Conservation (phyloP, 345 rosid genomes). For the Zanthoxylum bungeanum region DNA sequence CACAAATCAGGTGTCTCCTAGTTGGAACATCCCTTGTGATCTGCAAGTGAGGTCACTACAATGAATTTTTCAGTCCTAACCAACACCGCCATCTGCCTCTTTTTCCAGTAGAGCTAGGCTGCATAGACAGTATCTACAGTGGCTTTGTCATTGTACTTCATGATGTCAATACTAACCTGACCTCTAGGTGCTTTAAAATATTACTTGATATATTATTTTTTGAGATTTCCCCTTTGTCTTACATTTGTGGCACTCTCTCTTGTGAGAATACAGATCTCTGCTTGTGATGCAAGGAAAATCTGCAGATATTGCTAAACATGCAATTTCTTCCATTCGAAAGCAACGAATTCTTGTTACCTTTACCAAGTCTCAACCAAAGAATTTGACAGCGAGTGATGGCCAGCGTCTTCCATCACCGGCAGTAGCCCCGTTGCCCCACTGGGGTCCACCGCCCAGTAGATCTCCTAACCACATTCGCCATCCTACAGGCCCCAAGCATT, state of each 20-base stretch:
- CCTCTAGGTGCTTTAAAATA: too few species aligned
- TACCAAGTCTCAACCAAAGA: constrained; percentile 60
- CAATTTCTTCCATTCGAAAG: constrained; percentile 58
- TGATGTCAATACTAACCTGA: too few species aligned
- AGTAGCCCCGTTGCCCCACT: constrained; percentile 38
- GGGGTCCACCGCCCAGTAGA: constrained; percentile 61
- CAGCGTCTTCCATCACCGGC: constrained; percentile 35
- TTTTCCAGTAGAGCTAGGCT: too few species aligned
- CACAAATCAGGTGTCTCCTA: not conserved
- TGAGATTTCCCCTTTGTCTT: not conserved
- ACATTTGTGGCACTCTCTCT: not conserved
- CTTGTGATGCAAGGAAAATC: constrained; percentile 77
- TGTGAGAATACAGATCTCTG: constrained; percentile 51
- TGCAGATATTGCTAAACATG: constrained; percentile 72
- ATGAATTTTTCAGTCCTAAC: too few species aligned
- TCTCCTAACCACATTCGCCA: constrained; percentile 52
- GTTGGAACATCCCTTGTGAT: not conserved
- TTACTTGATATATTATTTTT: too few species aligned
- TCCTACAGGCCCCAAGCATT: constrained; percentile 55
- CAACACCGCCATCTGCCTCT: too few species aligned
- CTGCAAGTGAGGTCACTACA: not conserved
- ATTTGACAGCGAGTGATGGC: constrained; percentile 29
- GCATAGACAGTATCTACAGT: not conserved
- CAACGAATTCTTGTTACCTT: constrained; percentile 79
- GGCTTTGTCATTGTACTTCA: not conserved